A percentile compares a stretch with the other conserved stretches of the same genome.
Evolutionary conservation across 2,329 filamentous ascomycete species (phyloP).

Genomic region (Penicillium griseofulvum): DNA sequence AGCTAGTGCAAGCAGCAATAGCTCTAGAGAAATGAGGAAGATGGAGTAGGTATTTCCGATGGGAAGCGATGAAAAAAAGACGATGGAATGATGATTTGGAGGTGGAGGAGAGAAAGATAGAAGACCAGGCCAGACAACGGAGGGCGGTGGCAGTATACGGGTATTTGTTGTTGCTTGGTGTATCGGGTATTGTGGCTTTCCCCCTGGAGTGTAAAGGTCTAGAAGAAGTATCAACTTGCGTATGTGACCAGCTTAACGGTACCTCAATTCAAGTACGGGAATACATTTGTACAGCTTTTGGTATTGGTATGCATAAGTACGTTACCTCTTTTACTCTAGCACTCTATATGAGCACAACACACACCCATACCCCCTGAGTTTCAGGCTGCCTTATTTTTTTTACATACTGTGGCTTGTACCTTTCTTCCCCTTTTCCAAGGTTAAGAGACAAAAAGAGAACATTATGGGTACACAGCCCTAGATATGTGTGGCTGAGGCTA

Average conservation of each 20-base stretch:
- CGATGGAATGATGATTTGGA: conserved; percentile 24
- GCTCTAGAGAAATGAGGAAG: conserved; percentile 20
- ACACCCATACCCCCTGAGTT: conserved; percentile 8
- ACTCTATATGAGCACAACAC: not conserved
- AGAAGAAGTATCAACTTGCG: not conserved
- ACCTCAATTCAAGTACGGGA: not conserved
- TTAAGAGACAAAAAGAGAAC: not conserved
- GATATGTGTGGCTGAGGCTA: conserved; percentile 4
- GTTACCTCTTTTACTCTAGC: not conserved
- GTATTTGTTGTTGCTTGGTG: conserved; percentile 10
- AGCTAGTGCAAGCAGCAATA: conserved; percentile 22
- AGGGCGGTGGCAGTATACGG: conserved; percentile 22
- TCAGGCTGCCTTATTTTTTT: conserved; percentile 6
- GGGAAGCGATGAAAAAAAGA: conserved; percentile 23
- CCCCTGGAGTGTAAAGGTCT: not conserved
- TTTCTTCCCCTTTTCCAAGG: not conserved
- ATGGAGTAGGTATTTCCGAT: conserved; percentile 19
- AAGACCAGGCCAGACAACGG: conserved; percentile 22
- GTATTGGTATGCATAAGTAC: not conserved
- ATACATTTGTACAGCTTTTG: not conserved
- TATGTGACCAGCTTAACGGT: not conserved
- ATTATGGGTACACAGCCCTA: conserved; percentile 1
- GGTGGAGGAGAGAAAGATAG: conserved; percentile 22
- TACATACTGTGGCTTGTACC: not conserved
- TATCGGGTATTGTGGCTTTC: conserved; percentile 6